Evolutionary conservation across 129 eudicot genomes (phyloP), one percentile per base, ranked within the genome.

Genomic region (Gnaphalium uliginosum): DNA sequence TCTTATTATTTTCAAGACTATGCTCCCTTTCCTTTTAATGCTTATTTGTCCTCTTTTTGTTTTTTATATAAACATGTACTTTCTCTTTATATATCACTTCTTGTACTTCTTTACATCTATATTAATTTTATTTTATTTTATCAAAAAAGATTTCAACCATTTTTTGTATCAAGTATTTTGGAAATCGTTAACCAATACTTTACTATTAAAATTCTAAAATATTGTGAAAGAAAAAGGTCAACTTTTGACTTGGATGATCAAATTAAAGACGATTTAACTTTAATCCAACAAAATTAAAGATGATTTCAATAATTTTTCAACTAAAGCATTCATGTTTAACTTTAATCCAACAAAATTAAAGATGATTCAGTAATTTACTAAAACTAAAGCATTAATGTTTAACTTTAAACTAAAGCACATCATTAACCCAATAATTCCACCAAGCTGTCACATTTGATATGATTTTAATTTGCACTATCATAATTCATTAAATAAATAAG

Each of bases 361-460:
- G 35, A 51, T 6, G 61, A n/a, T 19, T 43, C 51, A 43, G 2
- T 43, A 43, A 43, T 43, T 11, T 43, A 21, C 4, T 19, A 58
- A 29, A 78, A 78, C 69, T 57, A 60, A 61, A 83, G 66, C 64
- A 63, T 7, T 19, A 25, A 51, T 84, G 82, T 68, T 74, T 62
- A 72, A 30, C 87, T 84, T 84, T 67, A 81, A 76, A 67, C 25
- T 51, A 76, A 62, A 77, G 58, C 78, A 41, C 17, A 43, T 76
- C 17, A 33, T 33, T 10, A 59, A 69, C 17, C 25, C 70, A 59
- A 77, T 77, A 32, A 67, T 76, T 76, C 35, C n/a, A 77, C 19
- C 8, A 23, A 56, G 9, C 25, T 68, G 14, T 68, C 18, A 68
- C 30, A 14, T 21, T 68, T 7, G 10, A 11, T 29, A 53, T 18